Percentiles rank a stretch among this genome's conserved stretches.
phyloP scores from a whole-genome alignment of 2,329 filamentous ascomycete genomes.

The Trichocomaceae sp. region DNA sequence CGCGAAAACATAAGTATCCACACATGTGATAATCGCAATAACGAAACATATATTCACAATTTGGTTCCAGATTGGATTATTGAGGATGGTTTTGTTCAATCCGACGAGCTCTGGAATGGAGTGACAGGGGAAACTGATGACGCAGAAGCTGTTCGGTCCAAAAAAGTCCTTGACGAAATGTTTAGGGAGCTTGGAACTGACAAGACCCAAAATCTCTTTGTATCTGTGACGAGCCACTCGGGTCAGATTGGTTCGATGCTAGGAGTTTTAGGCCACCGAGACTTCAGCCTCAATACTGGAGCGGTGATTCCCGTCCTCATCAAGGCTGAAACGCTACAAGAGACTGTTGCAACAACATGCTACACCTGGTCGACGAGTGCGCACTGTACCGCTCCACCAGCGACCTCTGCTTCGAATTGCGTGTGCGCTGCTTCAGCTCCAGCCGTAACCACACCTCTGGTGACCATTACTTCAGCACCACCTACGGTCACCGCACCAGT shows the following conservation, averaged over 20 bases:
- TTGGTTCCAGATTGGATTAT: slow-evolving; percentile 46
- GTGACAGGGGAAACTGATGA: slow-evolving; percentile 43
- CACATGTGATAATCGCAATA: slow-evolving; percentile 53
- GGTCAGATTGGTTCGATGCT: slow-evolving; percentile 51
- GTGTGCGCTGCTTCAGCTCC: slow-evolving; percentile 26
- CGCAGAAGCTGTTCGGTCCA: slow-evolving; percentile 42
- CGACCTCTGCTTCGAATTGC: slow-evolving; percentile 24
- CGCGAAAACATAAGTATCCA: slow-evolving; percentile 54
- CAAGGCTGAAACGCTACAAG: slow-evolving; percentile 30
- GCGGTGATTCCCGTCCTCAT: slow-evolving; percentile 47
- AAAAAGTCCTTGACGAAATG: slow-evolving; percentile 45
- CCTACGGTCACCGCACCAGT: slow-evolving; percentile 3
- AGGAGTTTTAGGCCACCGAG: slow-evolving; percentile 37
- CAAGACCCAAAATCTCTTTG: slow-evolving; percentile 26
- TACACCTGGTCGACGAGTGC: slow-evolving; percentile 24
- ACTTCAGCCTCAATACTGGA: slow-evolving; percentile 43
- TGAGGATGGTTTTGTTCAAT: slow-evolving; percentile 48
- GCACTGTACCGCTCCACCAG: slow-evolving; percentile 29
- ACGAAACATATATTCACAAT: slow-evolving; percentile 40
- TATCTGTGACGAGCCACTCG: slow-evolving; percentile 53
- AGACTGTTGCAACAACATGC: slow-evolving; percentile 15
- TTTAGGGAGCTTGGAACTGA: slow-evolving; percentile 30
- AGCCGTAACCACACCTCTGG: slow-evolving; percentile 26
- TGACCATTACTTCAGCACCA: slow-evolving; percentile 9
- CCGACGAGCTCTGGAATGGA: slow-evolving; percentile 49